Conservation (phyloP, 495 filamentous ascomycete species). For the Stereocaulon alpinum region DNA sequence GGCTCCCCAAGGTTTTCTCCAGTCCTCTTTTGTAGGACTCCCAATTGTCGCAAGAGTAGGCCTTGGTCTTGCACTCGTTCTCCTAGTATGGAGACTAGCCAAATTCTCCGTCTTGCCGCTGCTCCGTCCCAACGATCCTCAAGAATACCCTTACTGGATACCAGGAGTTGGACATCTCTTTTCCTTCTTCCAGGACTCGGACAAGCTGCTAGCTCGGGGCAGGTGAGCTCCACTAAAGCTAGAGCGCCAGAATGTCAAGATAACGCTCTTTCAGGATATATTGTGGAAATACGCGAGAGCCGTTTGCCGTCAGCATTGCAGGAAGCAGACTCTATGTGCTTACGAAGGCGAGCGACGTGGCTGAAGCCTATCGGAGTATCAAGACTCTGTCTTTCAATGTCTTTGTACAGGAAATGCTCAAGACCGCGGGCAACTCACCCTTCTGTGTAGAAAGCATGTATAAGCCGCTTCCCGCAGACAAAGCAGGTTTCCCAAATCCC, state of each 20-base stretch:
- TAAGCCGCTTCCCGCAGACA: neutral
- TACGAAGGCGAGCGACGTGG: conserved; percentile 17
- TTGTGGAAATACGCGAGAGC: conserved; percentile 16
- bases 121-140: conserved; percentile 12
- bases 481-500: neutral
- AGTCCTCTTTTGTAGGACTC: too few species aligned
- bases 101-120: conserved; percentile 14
- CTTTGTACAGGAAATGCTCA: conserved; percentile 20
- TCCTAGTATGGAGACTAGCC: conserved; percentile 13
- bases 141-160: conserved; percentile 21
- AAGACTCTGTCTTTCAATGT: conserved; percentile 21
- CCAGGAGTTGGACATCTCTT: neutral
- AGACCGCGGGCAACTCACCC: conserved; percentile 1
- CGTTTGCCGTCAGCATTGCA: conserved; percentile 19
- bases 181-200: conserved; percentile 3
- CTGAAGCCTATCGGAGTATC: conserved; percentile 21
- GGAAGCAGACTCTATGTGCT: conserved; percentile 23
- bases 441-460: conserved; percentile 7
- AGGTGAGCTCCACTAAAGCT: too few species aligned
- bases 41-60: too few species aligned
- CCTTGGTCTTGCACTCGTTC: too few species aligned
- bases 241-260: too few species aligned
- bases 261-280: too few species aligned
- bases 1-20: too few species aligned
- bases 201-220: neutral